Evolutionary conservation across 805 yeast species (phyloP), one percentile per base, ranked within the genome.

Genomic region (Lipomyces starkeyi): DNA sequence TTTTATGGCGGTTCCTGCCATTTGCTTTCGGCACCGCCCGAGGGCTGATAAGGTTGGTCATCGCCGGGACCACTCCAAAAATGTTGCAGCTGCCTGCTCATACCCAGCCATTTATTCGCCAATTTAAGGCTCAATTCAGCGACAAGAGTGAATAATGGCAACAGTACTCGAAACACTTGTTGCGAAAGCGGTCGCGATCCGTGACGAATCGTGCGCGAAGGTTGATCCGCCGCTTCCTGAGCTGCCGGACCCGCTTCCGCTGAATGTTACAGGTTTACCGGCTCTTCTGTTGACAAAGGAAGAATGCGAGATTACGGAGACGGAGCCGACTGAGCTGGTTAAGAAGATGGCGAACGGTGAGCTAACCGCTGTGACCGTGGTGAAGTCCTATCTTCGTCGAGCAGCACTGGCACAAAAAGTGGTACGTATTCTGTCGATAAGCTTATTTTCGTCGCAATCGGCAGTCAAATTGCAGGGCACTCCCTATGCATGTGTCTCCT

Each of bases 401-500:
- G 85, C 85, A 1, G 80, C 82, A 2, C 79, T 83, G 58, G 84
- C 84, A 7, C 86, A 85, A 64, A 85, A 84, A 71, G 73, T 84
- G 67, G 82, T 84, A 58, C 6, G 71, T 37, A 59, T 20, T 58
- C 9, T 13, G 37, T 20, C 9, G 22, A 14, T 49, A 20, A 25
- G 54, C 60, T 22, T 11, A 37, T 14, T 57, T n/a, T 63, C 17
- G 43, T 13, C 17, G 43, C 43, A 37, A 13, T 37, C 11, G 40
- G 40, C 40, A 35, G 40, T 35, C 40, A 11, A 14, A 35, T 35
- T 11, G 13, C 9, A 34, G 37, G 11, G 20, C 14, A 17, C 9
- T 6, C 49, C 9, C 9, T n/a, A n/a, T 17, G 8, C 49, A 17
- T n/a, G 25, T n/a, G 49, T 43, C 9, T 43, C 22, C 9, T n/a